Evolutionary conservation across 257 asterid species (phyloP), one percentile per base, ranked within the genome.

Genomic region (Parsonsia alboflavescens): DNA sequence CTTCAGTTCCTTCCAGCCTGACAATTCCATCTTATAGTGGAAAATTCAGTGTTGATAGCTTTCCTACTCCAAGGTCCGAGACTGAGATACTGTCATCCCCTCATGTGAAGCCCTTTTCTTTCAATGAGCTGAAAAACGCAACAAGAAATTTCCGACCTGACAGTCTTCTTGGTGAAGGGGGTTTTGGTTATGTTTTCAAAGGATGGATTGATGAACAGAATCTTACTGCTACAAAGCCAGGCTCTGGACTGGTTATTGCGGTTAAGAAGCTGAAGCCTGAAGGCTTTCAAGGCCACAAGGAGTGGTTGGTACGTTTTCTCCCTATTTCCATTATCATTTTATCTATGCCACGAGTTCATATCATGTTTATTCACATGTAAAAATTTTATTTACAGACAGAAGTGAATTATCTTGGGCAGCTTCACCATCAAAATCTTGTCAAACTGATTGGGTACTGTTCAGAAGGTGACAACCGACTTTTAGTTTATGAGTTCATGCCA

Each of bases 151-250:
- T 92, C 70, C 84, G 96, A 56, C 90, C 96, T 0, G 99, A 95
- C 72, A 90, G 96, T 83, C 97, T 95, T 76, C 96, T 95, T 0
- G 99, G 99, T 36, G 99, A 95, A 84, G 98, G 99, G 39, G 99
- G 99, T 70, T 95, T 95, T 30, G 98, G 99, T 22, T 90, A 77
- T 74, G 99, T 95, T 58, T 95, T 88, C 75, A 95, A 95, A 76
- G 99, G 99, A 63, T 95, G 99, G 99, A 86, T 95, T 19, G 99
- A 95, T 45, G 94, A 86, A 74, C 83, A 84, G 58, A 82, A 85
- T 21, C 93, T 90, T 57, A 83, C 89, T 62, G 93, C 99, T 53
- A 57, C 95, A 21, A 95, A 59, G 58, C 92, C 98, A 7, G 96
- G 99, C 68, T 92, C 90, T 7, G 97, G 99, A 73, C 76, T 92